Evolutionary conservation across 768 basidiomycete genomes (phyloP).

Genomic region (Tricholoma sp.): DNA sequence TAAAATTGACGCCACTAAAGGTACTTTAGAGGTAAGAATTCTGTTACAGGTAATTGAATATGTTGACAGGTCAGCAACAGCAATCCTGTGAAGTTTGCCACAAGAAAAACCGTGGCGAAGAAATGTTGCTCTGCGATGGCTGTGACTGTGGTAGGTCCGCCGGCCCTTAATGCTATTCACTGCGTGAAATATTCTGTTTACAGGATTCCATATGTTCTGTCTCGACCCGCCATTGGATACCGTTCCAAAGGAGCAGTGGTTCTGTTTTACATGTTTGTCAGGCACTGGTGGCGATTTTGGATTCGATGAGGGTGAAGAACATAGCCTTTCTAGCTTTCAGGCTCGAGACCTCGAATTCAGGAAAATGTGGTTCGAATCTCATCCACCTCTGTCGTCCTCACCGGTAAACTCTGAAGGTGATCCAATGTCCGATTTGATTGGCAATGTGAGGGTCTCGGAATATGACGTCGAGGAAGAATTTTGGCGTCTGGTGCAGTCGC

Average conservation of each 20-base stretch:
- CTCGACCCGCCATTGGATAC: conserved; percentile 82
- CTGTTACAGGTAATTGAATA: conserved; percentile 21
- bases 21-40: conserved; percentile 47
- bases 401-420: conserved; percentile 30
- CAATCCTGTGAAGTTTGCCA: conserved; percentile 92
- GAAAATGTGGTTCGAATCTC: conserved; percentile 79
- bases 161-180: background rate
- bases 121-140: conserved; percentile 73
- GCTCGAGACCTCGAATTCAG: conserved; percentile 88
- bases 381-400: conserved; percentile 45
- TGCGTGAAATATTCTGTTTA: conserved; percentile 10
- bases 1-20: conserved; percentile 37
- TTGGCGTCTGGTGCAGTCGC: conserved; percentile 91
- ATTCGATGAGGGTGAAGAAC: conserved; percentile 97
- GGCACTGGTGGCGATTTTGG: conserved; percentile 95
- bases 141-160: conserved; percentile 40
- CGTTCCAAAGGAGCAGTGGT: conserved; percentile 96
- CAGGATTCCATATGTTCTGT: conserved; percentile 97
- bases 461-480: conserved; percentile 93
- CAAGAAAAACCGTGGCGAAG: conserved; percentile 80
- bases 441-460: conserved; percentile 71
- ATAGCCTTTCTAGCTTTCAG: conserved; percentile 87
- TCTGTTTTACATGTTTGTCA: conserved; percentile 86
- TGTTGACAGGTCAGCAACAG: conserved; percentile 32
- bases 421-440: conserved; percentile 49